Conservation (phyloP, 768 basidiomycete genomes). For the Clitopilus hobsonii region DNA sequence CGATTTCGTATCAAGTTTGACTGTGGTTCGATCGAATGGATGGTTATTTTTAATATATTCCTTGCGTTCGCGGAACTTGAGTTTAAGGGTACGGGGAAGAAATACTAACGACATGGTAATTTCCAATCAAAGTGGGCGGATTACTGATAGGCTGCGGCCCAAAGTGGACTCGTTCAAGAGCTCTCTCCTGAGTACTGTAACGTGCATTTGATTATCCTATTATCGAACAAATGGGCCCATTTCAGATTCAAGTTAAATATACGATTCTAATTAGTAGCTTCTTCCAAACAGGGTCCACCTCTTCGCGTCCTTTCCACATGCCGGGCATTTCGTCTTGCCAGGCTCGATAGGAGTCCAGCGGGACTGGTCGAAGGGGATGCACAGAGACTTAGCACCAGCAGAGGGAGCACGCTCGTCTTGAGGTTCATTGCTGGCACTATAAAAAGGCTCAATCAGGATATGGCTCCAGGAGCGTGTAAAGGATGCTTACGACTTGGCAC, state of each 20-base stretch:
- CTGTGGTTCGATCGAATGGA: too few relatives aligned
- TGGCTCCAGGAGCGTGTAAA: constrained; percentile 13
- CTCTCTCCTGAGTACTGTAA: too few relatives aligned
- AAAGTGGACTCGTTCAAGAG: neutral
- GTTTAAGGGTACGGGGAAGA: too few relatives aligned
- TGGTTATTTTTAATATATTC: too few relatives aligned
- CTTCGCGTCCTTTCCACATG: constrained; percentile 85
- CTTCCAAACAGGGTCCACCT: constrained; percentile 94
- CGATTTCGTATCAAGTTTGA: too few relatives aligned
- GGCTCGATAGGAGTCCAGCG: constrained; percentile 75
- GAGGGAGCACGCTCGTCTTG: constrained; percentile 95
- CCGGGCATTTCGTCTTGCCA: constrained; percentile 87
- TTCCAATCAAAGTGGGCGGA: too few relatives aligned
- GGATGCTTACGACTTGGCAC: constrained; percentile 71
- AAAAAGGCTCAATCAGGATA: constrained; percentile 6
- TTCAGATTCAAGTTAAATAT: neutral
- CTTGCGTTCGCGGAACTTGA: too few relatives aligned
- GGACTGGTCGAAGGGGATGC: constrained; percentile 92
- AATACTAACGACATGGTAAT: too few relatives aligned
- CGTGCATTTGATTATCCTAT: neutral
- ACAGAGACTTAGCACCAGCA: constrained; percentile 94
- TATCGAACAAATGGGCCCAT: neutral
- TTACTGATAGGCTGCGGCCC: neutral
- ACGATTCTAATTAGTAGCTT: neutral
- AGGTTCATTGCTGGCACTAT: constrained; percentile 60